These are phyloP conservation scores for Parachaetomium inaequale DNA, from an alignment of 495 filamentous ascomycete species.

Conservation along the genomic window DNA sequence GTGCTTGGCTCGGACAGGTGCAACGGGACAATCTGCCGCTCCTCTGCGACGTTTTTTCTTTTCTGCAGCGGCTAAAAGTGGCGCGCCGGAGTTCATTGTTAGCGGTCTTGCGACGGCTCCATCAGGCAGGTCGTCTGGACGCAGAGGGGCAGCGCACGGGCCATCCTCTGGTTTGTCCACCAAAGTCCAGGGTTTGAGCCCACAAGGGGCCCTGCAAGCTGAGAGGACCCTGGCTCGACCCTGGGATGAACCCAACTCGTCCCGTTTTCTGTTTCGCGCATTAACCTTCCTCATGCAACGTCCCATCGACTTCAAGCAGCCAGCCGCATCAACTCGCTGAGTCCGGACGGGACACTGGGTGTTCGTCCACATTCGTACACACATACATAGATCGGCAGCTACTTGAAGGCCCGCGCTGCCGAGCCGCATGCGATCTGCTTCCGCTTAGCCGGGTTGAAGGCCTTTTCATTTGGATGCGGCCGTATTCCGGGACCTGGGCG, in stretches of 20 bases:
- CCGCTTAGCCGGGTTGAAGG: background rate
- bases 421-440: slow-evolving; percentile 6
- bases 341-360: background rate
- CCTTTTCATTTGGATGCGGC: background rate
- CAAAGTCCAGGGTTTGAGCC: too few species aligned
- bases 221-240: too few species aligned
- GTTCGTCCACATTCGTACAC: background rate
- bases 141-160: background rate
- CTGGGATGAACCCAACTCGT: too few species aligned
- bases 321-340: background rate
- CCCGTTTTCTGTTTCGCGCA: too few species aligned
- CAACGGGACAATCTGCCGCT: background rate
- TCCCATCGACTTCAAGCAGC: background rate
- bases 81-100: slow-evolving; percentile 10
- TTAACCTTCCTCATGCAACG: background rate
- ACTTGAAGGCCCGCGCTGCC: slow-evolving; percentile 6
- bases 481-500: background rate
- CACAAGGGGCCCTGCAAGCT: too few species aligned
- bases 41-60: slow-evolving; percentile 9
- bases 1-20: background rate
- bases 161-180: background rate
- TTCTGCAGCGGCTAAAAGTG: slow-evolving; percentile 19
- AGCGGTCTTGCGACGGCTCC: slow-evolving; percentile 3
- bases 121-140: background rate
- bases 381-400: background rate